Conservation (phyloP, 768 basidiomycete genomes). For the Trametes villosa region DNA sequence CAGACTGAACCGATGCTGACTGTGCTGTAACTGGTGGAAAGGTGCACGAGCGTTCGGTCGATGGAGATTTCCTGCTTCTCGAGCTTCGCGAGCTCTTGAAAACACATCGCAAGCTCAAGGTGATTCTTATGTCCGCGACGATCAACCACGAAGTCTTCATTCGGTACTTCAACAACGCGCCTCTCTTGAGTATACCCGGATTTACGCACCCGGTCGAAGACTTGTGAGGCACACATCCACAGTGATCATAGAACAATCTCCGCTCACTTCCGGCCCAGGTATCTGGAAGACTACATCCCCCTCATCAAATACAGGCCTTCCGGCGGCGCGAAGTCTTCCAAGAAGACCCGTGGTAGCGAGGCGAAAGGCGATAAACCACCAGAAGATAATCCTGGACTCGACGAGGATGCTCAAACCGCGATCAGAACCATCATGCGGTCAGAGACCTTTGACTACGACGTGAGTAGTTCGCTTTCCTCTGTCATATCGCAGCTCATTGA, state of each 20-base stretch:
- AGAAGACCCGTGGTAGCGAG: conserved; percentile 40
- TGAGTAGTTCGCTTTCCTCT: conserved; percentile 30
- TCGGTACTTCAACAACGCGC: conserved; percentile 81
- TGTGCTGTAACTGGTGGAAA: no score
- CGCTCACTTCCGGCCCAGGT: conserved; percentile 61
- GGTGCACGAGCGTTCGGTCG: conserved; percentile 93
- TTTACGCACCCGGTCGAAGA: conserved; percentile 79
- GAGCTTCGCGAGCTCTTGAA: conserved; percentile 78
- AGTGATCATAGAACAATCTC: no score
- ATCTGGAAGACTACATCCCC: conserved; percentile 80
- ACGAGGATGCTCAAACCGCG: conserved; percentile 51
- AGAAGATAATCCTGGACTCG: conserved; percentile 57
- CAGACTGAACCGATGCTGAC: background rate
- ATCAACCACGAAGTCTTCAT: conserved; percentile 89
- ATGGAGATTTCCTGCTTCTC: conserved; percentile 87
- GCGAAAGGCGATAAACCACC: conserved; percentile 41
- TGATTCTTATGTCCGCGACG: conserved; percentile 93
- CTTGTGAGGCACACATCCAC: no score
- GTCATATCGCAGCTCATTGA: conserved; percentile 1
- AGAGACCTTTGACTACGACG: conserved; percentile 76
- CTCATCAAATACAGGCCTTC: conserved; percentile 58
- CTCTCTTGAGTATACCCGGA: conserved; percentile 84
- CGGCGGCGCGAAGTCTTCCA: conserved; percentile 38
- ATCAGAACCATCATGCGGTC: conserved; percentile 64
- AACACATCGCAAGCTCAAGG: conserved; percentile 67